Percentiles rank a stretch among this genome's conserved stretches.
phyloP scores from a whole-genome alignment of 2,329 filamentous ascomycete genomes.

The Elsinoe australis region DNA sequence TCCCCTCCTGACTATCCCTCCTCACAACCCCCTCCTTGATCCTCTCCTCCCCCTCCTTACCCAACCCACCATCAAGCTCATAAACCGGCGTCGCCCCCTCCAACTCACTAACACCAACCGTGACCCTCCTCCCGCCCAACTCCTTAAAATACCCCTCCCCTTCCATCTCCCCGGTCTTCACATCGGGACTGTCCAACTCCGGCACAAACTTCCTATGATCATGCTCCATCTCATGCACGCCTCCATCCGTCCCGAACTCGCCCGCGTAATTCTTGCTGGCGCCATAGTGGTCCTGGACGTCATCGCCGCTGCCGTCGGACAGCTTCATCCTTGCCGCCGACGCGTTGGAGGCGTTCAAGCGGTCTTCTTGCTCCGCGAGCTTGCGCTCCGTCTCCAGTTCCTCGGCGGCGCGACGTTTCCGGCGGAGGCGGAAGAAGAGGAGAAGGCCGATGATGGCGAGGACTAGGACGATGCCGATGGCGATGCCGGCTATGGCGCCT shows the following conservation, averaged over 20 bases:
- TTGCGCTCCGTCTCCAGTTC: constrained; percentile 25
- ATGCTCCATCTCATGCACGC: constrained; percentile 30
- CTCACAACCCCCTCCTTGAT: constrained; percentile 25
- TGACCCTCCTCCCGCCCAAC: constrained; percentile 19
- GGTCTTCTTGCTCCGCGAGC: too few species aligned
- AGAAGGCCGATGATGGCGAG: constrained; percentile 25
- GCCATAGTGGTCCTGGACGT: too few species aligned
- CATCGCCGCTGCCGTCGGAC: too few species aligned
- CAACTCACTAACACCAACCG: constrained; percentile 23
- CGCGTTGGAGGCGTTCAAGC: too few species aligned
- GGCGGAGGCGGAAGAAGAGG: constrained; percentile 26
- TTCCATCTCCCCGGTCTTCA: constrained; percentile 30
- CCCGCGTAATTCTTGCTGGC: too few species aligned
- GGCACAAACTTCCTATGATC: constrained; percentile 29
- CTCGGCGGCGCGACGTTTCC: constrained; percentile 24
- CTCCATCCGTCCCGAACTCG: constrained; percentile 28
- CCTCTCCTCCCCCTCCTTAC: constrained; percentile 21
- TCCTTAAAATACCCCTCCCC: constrained; percentile 21
- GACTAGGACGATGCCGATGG: constrained; percentile 28
- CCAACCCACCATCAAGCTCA: constrained; percentile 22
- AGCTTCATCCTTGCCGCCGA: too few species aligned
- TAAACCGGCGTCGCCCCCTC: constrained; percentile 23
- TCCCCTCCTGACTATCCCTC: constrained; percentile 2
- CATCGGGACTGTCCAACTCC: constrained; percentile 29
- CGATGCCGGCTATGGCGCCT: constrained; percentile 31